phyloP scores from a whole-genome alignment of 768 basidiomycete species.

The Gyrodon lividus region DNA sequence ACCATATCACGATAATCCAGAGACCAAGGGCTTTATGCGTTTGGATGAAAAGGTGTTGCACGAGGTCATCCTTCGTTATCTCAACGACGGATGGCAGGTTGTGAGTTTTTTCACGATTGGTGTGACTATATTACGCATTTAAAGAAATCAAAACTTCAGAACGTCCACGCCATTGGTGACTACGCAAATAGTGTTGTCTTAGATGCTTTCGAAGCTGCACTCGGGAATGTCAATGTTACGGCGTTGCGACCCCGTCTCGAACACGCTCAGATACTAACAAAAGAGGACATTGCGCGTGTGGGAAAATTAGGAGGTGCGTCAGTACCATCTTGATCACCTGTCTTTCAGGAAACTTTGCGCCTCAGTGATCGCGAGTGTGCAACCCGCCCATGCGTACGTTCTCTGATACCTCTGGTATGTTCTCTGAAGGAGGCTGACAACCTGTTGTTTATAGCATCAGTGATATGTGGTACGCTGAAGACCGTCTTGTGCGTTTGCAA shows the following conservation, averaged over 20 bases:
- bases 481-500: conserved; percentile 58
- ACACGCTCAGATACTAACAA: conserved; percentile 85
- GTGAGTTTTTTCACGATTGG: conserved; percentile 43
- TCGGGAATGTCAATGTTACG: conserved; percentile 59
- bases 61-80: conserved; percentile 63
- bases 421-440: no score
- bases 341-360: not conserved
- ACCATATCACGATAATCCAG: conserved; percentile 78
- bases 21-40: conserved; percentile 77
- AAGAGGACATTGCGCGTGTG: conserved; percentile 72
- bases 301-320: conserved; percentile 72
- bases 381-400: conserved; percentile 85
- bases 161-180: conserved; percentile 87
- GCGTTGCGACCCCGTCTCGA: conserved; percentile 79
- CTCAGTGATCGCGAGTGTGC: conserved; percentile 84
- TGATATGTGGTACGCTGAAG: conserved; percentile 90
- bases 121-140: not conserved
- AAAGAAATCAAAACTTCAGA: conserved; percentile 47
- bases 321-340: not conserved
- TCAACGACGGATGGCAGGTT: conserved; percentile 88
- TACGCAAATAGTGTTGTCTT: conserved; percentile 82
- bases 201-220: conserved; percentile 74
- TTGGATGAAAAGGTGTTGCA: conserved; percentile 59
- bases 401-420: not conserved
- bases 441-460: conserved; percentile 49